Conservation (phyloP, 176 grass and related monocot species). For the Elymus sibiricus region DNA sequence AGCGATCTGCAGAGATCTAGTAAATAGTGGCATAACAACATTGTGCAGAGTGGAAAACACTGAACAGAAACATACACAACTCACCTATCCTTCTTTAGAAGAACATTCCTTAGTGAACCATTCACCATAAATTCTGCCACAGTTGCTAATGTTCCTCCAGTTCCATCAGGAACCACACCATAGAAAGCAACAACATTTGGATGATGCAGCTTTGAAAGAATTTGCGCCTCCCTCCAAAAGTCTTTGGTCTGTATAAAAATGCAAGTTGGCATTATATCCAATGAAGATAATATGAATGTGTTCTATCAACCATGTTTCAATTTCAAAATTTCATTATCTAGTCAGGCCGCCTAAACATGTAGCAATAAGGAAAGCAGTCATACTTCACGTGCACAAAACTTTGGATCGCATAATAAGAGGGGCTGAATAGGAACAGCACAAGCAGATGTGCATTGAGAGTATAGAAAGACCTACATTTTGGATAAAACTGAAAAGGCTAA, state of each 20-base stretch:
- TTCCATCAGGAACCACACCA: conserved; percentile 95
- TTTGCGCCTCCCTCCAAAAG: conserved; percentile 97
- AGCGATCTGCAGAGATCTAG: conserved; percentile 56
- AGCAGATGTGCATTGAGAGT: not conserved
- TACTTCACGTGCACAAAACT: not conserved
- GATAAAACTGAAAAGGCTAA: not conserved
- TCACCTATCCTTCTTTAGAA: conserved; percentile 85
- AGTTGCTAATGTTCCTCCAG: conserved; percentile 89
- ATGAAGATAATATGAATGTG: not conserved
- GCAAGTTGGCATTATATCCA: not conserved
- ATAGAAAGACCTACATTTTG: not conserved
- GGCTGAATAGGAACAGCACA: not conserved
- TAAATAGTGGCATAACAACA: conserved; percentile 31
- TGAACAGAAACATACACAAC: conserved; percentile 7
- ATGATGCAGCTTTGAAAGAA: conserved; percentile 94
- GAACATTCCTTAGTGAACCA: conserved; percentile 93
- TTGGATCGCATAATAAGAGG: not conserved
- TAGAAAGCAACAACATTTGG: conserved; percentile 98
- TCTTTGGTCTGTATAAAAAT: conserved; percentile 66
- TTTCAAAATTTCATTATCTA: not conserved
- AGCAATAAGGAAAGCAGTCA: conserved; percentile 4
- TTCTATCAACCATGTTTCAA: not conserved
- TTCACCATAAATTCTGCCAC: conserved; percentile 96
- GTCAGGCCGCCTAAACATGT: not conserved
- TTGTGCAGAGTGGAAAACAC: conserved; percentile 13